phyloP scores from a whole-genome alignment of 2,329 filamentous ascomycete species.

The Aspergillus felis region DNA sequence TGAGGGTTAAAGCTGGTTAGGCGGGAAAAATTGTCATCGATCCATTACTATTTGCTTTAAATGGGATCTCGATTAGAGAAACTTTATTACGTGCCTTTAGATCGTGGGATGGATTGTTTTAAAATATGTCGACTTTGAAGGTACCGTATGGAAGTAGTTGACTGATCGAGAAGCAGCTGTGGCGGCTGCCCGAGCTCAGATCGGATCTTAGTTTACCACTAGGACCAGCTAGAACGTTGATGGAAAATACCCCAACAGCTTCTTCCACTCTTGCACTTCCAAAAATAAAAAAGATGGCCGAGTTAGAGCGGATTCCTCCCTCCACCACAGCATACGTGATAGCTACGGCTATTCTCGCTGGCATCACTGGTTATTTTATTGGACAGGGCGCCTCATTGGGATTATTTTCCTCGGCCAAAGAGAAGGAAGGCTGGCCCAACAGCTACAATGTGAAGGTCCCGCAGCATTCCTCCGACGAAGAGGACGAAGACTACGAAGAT shows the following conservation, averaged over 20 bases:
- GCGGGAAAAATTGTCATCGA: background rate
- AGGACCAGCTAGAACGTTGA: background rate
- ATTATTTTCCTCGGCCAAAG: constrained; percentile 55
- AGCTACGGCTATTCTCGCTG: constrained; percentile 68
- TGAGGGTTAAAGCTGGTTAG: background rate
- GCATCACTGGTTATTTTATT: constrained; percentile 71
- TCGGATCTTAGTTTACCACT: background rate
- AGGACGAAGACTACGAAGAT: constrained; percentile 52
- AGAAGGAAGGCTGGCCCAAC: constrained; percentile 47
- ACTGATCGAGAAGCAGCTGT: background rate
- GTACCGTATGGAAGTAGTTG: background rate
- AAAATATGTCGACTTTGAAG: too few species aligned
- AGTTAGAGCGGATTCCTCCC: constrained; percentile 43
- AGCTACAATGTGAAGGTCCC: constrained; percentile 52
- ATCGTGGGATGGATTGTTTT: background rate
- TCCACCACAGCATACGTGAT: constrained; percentile 61
- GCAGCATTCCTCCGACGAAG: constrained; percentile 40
- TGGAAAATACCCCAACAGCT: background rate
- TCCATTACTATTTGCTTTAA: background rate
- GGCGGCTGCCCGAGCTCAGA: background rate
- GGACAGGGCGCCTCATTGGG: constrained; percentile 65
- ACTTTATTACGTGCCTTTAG: background rate
- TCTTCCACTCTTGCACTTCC: background rate
- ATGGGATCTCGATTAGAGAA: background rate
- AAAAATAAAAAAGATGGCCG: constrained; percentile 27